A percentile compares a stretch with the other conserved stretches of the same genome.
Evolutionary conservation across 805 yeast genomes (phyloP).

Genomic region (Teunomyces barrocoloradensis): DNA sequence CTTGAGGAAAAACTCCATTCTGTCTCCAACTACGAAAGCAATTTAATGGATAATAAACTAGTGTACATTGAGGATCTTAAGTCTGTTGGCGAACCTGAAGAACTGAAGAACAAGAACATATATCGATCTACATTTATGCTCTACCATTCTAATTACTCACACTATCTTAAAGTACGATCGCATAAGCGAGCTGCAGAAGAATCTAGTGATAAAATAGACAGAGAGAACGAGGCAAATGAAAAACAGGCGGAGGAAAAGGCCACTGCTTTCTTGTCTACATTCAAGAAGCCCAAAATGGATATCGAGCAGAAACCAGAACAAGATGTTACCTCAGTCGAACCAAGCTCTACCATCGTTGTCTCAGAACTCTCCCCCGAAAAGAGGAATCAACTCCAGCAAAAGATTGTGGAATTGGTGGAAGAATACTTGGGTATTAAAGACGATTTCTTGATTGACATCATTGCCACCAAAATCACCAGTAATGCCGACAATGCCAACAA

Average conservation of each 20-base stretch:
- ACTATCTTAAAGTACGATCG: conserved; percentile 41
- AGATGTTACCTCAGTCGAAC: not conserved
- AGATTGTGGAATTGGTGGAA: conserved; percentile 44
- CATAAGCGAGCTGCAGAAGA: conserved; percentile 42
- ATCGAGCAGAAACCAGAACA: conserved; percentile 3
- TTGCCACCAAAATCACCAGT: conserved; percentile 35
- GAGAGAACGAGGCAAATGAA: conserved; percentile 32
- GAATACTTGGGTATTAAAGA: conserved; percentile 55
- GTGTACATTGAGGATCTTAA: conserved; percentile 32
- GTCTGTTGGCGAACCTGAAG: conserved; percentile 14
- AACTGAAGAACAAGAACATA: not conserved
- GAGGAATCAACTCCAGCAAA: conserved; percentile 25
- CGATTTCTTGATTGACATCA: conserved; percentile 45
- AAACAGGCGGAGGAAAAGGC: conserved; percentile 10
- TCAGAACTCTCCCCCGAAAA: conserved; percentile 9
- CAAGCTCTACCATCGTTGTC: conserved; percentile 4
- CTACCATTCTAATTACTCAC: conserved; percentile 43
- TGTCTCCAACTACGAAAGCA: conserved; percentile 33
- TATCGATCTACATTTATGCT: conserved; percentile 12
- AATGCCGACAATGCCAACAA: conserved; percentile 29
- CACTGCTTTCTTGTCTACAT: conserved; percentile 13
- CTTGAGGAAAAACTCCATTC: conserved; percentile 20
- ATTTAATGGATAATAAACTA: conserved; percentile 36
- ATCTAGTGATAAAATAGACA: conserved; percentile 38
- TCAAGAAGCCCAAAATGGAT: conserved; percentile 6